Base-by-base conservation (phyloP, 441 rosid genomes). In the Oxalis stricta region DNA sequence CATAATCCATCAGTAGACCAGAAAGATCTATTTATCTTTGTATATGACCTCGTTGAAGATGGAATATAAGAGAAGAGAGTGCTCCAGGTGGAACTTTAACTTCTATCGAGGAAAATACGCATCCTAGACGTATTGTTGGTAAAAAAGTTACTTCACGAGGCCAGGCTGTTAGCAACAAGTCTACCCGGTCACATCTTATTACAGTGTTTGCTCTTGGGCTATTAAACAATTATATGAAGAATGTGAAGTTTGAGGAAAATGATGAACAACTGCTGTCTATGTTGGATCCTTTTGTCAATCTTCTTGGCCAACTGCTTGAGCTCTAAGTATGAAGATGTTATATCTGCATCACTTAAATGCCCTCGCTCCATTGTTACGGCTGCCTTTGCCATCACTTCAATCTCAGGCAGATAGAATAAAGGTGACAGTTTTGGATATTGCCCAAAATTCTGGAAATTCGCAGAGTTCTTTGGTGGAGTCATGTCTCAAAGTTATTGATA, bases 201-300 rank as follows among this genome's bases (percentile, higher is more conserved):
- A 69, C 83, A 3, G 83, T 69, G 43, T 84, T 87, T 75, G 84
- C 94, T 60, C 80, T 92, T 42, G 73, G 72, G 17, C 50, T 92
- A 46, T 64, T 87, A 50, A 63, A 72, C 42, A 75, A 63, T 52
- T 64, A 63, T 51, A 18, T 82, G 45, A 82, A 73, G 71, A 77
- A 60, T 42, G 17, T 59, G 36, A 82, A 75, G 69, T 26, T 52
- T 53, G 74, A 62, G 52, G 64, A 63, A 48, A 57, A 59, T 46
- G 51, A 73, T 61, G 63, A 48, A 48, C 56, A 66, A 40, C 60
- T 77, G 31, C 49, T 79, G 36, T 69, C 84, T 2, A 84, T 64
- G 95, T 66, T 87, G 75, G 95, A 84, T 68, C 91, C 99, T 10
- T 92, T 92, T 59, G 75, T 92, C 42, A 61, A 58, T 52, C 61